Percentiles rank a stretch among this genome's conserved stretches.
These are phyloP conservation scores for Colletotrichum truncatum DNA, from an alignment of 2,329 filamentous ascomycete genomes.

Conservation along the genomic window DNA sequence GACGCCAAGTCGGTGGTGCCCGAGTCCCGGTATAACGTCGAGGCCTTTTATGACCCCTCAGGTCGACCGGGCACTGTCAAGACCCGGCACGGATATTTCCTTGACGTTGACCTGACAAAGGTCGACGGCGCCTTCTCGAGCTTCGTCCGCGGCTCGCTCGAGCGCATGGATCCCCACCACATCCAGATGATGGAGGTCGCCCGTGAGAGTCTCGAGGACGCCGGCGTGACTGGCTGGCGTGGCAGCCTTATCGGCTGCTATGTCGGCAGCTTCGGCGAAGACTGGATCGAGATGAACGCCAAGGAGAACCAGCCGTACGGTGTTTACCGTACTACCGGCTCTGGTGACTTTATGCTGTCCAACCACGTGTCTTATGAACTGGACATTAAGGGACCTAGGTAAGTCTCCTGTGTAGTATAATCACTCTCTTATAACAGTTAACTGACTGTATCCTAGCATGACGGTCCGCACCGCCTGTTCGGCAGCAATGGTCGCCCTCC, in stretches of 20 bases:
- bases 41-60: neutral
- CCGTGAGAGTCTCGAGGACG: constrained; percentile 5
- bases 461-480: constrained; percentile 39
- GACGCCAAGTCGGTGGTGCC: neutral
- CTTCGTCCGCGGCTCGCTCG: constrained; percentile 4
- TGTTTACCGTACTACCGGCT: neutral
- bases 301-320: neutral
- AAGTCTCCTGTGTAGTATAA: constrained; percentile 4
- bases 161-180: constrained; percentile 10
- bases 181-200: neutral
- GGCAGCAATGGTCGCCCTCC: constrained; percentile 29
- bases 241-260: constrained; percentile 37
- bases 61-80: neutral
- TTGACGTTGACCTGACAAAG: constrained; percentile 34
- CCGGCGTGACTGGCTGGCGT: constrained; percentile 35
- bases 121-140: constrained; percentile 43
- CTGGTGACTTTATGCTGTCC: constrained; percentile 35
- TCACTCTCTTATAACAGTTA: neutral
- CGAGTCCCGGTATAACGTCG: neutral
- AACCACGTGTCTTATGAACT: constrained; percentile 43
- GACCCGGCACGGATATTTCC: constrained; percentile 34
- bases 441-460: constrained; percentile 29
- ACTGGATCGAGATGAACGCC: constrained; percentile 27
- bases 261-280: constrained; percentile 31
- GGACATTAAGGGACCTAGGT: constrained; percentile 42